Evolutionary conservation across 2,329 filamentous ascomycete genomes (phyloP), one percentile per base, ranked within the genome.

Genomic region (Exserohilum turcica): DNA sequence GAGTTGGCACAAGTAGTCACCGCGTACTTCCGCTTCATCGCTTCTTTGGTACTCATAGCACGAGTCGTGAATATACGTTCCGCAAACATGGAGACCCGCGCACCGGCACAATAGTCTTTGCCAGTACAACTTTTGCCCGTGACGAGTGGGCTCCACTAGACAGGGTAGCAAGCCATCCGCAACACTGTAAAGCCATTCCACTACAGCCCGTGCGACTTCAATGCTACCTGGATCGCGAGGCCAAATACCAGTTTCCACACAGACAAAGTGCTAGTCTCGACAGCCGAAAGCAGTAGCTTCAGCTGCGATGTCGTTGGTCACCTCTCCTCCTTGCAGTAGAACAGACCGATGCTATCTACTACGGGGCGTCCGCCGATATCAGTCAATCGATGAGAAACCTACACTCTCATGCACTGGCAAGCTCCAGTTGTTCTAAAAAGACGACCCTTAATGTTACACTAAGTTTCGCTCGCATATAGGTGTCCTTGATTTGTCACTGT

Each of bases 241-340:
- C 85, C 85, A 88, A 52, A 86, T 80, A 21, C 82, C 84, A 5
- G 84, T 87, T 36, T 88, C 64, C 4, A 87, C 82, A 60, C 85
- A 88, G 39, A 84, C 85, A 73, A 82, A 87, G 28, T 83, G 77
- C 85, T 84, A 88, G 66, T 84, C 78, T 70, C 85, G 81, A 74
- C 81, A 86, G 38, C 85, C 84, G 48, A 88, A 87, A 47, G 85
- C 84, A 52, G 80, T 83, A 21, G 75, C 77, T 56, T 80, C 69
- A 5, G 71, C 56, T 1, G 71, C 61, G 13, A 81, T 59, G 21
- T 85, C 74, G 38, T 60, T n/a, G 36, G 84, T 67, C 0, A 79
- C 80, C 57, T 80, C 82, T 6, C 84, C 83, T 15, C 84, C 84
- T 35, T 86, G 85, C 8, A 87, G 71, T 4, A 88, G 80, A 87